These are phyloP conservation scores for Penicillium turbatum DNA, from an alignment of 495 filamentous ascomycete species.

Conservation along the genomic window DNA sequence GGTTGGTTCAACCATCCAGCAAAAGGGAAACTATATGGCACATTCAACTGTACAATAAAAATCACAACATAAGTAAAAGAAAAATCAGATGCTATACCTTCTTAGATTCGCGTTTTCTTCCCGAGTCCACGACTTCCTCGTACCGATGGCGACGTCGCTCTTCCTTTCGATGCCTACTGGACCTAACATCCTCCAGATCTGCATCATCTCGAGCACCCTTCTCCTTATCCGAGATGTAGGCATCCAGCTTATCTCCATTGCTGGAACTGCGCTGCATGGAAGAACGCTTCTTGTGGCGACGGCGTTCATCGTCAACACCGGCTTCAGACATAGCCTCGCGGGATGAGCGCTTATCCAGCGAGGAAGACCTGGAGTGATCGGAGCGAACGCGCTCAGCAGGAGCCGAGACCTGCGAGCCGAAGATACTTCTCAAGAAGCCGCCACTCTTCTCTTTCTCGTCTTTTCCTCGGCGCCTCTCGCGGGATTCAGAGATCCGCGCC, in stretches of 20 bases:
- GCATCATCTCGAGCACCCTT: constrained; percentile 23
- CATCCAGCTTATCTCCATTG: constrained; percentile 26
- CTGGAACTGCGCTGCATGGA: constrained; percentile 36
- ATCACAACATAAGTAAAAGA: constrained; percentile 28
- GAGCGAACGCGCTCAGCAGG: constrained; percentile 31
- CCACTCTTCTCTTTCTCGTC: constrained; percentile 34
- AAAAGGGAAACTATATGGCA: constrained; percentile 30
- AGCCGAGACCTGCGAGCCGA: constrained; percentile 36
- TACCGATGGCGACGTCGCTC: constrained; percentile 38
- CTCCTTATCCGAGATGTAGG: constrained; percentile 25
- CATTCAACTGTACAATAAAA: constrained; percentile 27
- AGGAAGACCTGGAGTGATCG: constrained; percentile 23
- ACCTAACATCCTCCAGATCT: constrained; percentile 36
- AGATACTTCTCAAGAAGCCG: constrained; percentile 36
- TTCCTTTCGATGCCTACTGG: constrained; percentile 37
- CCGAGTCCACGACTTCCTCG: constrained; percentile 36
- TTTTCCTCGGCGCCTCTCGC: constrained; percentile 27
- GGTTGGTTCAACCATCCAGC: constrained; percentile 12
- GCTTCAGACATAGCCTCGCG: constrained; percentile 41
- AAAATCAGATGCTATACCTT: constrained; percentile 47
- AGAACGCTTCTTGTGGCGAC: constrained; percentile 42
- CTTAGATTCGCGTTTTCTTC: constrained; percentile 31
- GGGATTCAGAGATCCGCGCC: constrained; percentile 26
- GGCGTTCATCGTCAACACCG: constrained; percentile 38
- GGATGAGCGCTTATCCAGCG: constrained; percentile 31